A percentile compares a stretch with the other conserved stretches of the same genome.
Evolutionary conservation across 148 eudicot genomes (phyloP).

Genomic region (Rhododendron kiyosumense): DNA sequence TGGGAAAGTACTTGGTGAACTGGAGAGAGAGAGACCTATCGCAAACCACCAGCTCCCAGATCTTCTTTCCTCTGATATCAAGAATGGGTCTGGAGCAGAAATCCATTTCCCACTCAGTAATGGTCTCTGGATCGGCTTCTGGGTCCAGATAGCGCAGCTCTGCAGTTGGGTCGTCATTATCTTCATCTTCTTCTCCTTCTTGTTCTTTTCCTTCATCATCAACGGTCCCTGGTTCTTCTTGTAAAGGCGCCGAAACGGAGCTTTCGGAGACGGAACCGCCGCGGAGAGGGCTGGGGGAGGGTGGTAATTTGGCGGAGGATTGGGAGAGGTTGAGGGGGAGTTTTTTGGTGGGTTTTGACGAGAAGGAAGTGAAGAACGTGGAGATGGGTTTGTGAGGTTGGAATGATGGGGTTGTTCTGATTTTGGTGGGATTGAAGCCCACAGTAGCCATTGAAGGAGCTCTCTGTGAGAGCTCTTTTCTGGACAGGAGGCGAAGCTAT

Average conservation of each 20-base stretch:
- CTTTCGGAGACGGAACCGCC: constrained; percentile 51
- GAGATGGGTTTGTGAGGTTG: constrained; percentile 33
- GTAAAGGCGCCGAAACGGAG: constrained; percentile 43
- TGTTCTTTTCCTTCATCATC: constrained; percentile 16
- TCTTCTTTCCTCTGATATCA: constrained; percentile 88
- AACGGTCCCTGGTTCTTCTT: constrained; percentile 14
- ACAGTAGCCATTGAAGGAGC: constrained; percentile 63
- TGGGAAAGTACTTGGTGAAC: constrained; percentile 81
- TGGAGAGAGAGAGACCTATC: constrained; percentile 79
- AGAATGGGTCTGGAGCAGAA: constrained; percentile 96
- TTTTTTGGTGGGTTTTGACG: constrained; percentile 30
- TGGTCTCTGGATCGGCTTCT: constrained; percentile 53
- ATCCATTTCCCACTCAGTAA: constrained; percentile 85
- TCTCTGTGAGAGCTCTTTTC: background rate
- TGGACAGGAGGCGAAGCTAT: background rate
- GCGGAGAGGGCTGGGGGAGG: background rate
- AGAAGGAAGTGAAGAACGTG: constrained; percentile 19
- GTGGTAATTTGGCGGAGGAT: constrained; percentile 12
- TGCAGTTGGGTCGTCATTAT: constrained; percentile 64
- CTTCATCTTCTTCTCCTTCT: constrained; percentile 2
- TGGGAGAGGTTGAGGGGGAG: constrained; percentile 14
- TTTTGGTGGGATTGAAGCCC: constrained; percentile 56
- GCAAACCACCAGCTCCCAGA: constrained; percentile 95
- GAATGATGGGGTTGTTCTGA: constrained; percentile 31
- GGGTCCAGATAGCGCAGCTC: constrained; percentile 81